These are phyloP conservation scores for Trichophyton benhamiae DNA, from an alignment of 2,329 filamentous ascomycete species.

Conservation along the genomic window DNA sequence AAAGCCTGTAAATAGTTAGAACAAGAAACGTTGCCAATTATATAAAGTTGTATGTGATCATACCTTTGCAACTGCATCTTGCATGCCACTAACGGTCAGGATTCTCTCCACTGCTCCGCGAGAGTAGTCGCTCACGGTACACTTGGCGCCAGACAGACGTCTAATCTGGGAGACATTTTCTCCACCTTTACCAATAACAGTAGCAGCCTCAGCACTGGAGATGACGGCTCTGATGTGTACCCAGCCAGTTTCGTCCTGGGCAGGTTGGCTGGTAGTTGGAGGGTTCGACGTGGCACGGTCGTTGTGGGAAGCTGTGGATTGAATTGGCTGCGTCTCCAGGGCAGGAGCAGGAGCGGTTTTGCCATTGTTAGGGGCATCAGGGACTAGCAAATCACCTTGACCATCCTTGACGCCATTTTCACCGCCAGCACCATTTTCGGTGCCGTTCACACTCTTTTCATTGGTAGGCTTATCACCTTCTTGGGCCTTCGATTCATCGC, in stretches of 20 bases:
- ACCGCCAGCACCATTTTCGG: slow-evolving; percentile 6
- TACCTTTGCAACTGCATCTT: slow-evolving; percentile 95
- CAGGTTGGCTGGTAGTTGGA: slow-evolving; percentile 30
- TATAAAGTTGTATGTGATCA: slow-evolving; percentile 18
- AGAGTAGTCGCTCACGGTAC: slow-evolving; percentile 96
- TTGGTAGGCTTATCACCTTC: slow-evolving; percentile 34
- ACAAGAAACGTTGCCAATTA: not conserved
- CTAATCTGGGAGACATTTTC: slow-evolving; percentile 98
- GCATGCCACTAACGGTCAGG: slow-evolving; percentile 87
- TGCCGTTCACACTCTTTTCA: slow-evolving; percentile 23
- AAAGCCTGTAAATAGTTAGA: slow-evolving; percentile 50
- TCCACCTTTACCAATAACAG: slow-evolving; percentile 94
- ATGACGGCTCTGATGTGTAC: slow-evolving; percentile 96
- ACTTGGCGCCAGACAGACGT: slow-evolving; percentile 89
- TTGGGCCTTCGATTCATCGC: slow-evolving; percentile 24
- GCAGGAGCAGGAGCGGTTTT: slow-evolving; percentile 34
- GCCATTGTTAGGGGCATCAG: slow-evolving; percentile 49
- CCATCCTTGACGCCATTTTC: slow-evolving; percentile 42
- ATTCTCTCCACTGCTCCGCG: slow-evolving; percentile 96
- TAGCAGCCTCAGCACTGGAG: slow-evolving; percentile 91
- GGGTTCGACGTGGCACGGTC: slow-evolving; percentile 36
- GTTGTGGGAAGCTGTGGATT: slow-evolving; percentile 44
- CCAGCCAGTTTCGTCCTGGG: slow-evolving; percentile 87
- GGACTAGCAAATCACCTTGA: slow-evolving; percentile 57
- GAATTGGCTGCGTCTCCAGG: slow-evolving; percentile 46